These are phyloP conservation scores for Corylus heterophylla DNA, from an alignment of 306 rosid species.

Conservation along the genomic window DNA sequence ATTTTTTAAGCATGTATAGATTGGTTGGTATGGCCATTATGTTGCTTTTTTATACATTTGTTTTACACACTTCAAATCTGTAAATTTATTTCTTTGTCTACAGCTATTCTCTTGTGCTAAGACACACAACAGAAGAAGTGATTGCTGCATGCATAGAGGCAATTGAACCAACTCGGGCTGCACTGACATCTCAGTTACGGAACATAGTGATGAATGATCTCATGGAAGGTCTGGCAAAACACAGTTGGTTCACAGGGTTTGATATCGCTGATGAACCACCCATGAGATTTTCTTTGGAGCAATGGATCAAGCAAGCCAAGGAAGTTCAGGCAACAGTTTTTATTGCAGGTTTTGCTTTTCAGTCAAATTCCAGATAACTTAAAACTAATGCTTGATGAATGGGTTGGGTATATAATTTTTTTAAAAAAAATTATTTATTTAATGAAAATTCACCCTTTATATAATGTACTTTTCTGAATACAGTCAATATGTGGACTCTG, in stretches of 20 bases:
- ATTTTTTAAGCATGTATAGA: background rate
- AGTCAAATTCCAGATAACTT: background rate
- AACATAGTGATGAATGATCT: conserved; percentile 68
- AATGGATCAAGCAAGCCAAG: conserved; percentile 86
- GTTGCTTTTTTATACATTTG: conserved; percentile 6
- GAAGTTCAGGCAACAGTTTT: conserved; percentile 79
- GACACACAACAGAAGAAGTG: conserved; percentile 98
- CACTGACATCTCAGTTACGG: conserved; percentile 71
- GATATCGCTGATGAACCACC: conserved; percentile 74
- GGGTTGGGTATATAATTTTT: background rate
- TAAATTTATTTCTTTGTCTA: conserved; percentile 23
- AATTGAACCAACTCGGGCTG: conserved; percentile 76
- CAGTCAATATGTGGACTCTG: conserved; percentile 3
- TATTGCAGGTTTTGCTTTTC: conserved; percentile 65
- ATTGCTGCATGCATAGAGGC: conserved; percentile 87
- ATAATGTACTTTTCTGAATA: conserved; percentile 4
- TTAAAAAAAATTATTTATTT: no score
- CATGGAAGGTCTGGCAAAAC: conserved; percentile 64
- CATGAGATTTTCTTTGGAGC: conserved; percentile 50
- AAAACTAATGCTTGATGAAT: background rate
- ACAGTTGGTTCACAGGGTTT: conserved; percentile 80
- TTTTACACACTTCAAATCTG: conserved; percentile 13
- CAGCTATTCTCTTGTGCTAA: conserved; percentile 89
- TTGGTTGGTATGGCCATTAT: background rate
- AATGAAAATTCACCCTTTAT: conserved; percentile 10